Base-by-base conservation (phyloP, 2,329 filamentous ascomycete genomes). In the Paracorniculantispora psalliotae region DNA sequence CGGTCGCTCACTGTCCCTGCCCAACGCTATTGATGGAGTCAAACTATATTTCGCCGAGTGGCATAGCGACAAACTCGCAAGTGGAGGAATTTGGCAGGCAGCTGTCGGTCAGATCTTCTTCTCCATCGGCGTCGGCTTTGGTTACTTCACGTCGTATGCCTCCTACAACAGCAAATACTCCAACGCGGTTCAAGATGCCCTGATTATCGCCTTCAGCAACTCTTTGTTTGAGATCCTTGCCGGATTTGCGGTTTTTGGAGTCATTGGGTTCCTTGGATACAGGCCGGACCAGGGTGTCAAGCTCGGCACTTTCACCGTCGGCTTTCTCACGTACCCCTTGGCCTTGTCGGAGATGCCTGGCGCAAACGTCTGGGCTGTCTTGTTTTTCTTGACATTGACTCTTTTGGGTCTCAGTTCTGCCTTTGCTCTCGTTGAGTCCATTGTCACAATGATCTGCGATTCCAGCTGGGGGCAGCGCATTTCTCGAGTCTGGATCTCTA, bases 291-390 rank as follows among this genome's bases (percentile, higher is more conserved):
- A 67, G 0, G 63, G 63, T 19, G 67, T 70, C 5, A 46, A 71
- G 5, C 66, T 83, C 0, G 79, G 78, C 3, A 79, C 78, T 2
- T 84, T 83, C 55, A 77, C 77, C 1, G 76, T 82, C 0, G 81
- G 81, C 2, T 84, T 84, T 65, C 65, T 82, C 37, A 82, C 80
- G 0, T 72, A 81, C 4, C 81, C 81, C 0, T 74, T 77, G 43
- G 81, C 81, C 1, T 73, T 84, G 1, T 67, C 79, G 0, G 73
- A 82, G 55, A 83, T 84, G 80, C 81, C 80, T 0, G 80, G 76
- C 0, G 71, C 81, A 1, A 82, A 82, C 58, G 81, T 80, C 59
- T 84, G 79, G 77, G 79, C 80, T 0, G 70, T 80, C 0, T 68
- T 82, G 0, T 73, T 83, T 10, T 83, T 84, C 63, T 74, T 83